These are phyloP conservation scores for Termitomyces sp. DNA, from an alignment of 768 basidiomycete genomes.

Conservation along the genomic window DNA sequence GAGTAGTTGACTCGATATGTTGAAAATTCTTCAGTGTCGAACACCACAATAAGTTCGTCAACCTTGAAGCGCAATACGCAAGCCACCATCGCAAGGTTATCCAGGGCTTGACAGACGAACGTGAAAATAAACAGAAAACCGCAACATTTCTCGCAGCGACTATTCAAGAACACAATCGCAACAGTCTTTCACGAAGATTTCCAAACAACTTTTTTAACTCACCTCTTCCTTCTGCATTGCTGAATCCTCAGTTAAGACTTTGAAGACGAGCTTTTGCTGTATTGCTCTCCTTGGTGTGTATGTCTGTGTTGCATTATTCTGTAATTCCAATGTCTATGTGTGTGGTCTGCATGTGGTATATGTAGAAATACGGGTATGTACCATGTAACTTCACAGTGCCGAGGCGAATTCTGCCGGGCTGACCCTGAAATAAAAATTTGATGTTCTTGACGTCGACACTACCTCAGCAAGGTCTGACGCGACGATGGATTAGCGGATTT, in stretches of 20 bases:
- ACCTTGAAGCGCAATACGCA: conserved; percentile 51
- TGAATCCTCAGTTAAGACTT: conserved; percentile 12
- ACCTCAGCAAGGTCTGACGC: conserved; percentile 7
- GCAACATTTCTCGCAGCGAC: conserved; percentile 28
- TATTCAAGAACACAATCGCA: conserved; percentile 45
- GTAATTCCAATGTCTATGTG: not conserved
- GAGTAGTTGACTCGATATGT: not conserved
- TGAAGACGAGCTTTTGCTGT: conserved; percentile 4
- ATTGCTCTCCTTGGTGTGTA: not conserved
- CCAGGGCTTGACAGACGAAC: conserved; percentile 35
- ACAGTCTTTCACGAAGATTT: conserved; percentile 44
- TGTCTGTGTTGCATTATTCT: not conserved
- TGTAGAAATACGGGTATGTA: not conserved
- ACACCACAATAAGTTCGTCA: conserved; percentile 50
- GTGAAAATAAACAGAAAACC: conserved; percentile 32
- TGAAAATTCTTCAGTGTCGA: conserved; percentile 28
- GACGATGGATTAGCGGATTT: conserved; percentile 6
- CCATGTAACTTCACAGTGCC: not conserved
- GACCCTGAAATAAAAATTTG: conserved; percentile 11
- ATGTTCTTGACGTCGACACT: conserved; percentile 14
- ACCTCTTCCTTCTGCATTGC: conserved; percentile 19
- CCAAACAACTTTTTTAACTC: conserved; percentile 37
- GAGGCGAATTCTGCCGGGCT: not conserved
- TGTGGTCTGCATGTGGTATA: not conserved
- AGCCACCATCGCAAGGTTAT: conserved; percentile 34